phyloP scores from a whole-genome alignment of 2,329 filamentous ascomycete genomes.

The Nemania sp. region DNA sequence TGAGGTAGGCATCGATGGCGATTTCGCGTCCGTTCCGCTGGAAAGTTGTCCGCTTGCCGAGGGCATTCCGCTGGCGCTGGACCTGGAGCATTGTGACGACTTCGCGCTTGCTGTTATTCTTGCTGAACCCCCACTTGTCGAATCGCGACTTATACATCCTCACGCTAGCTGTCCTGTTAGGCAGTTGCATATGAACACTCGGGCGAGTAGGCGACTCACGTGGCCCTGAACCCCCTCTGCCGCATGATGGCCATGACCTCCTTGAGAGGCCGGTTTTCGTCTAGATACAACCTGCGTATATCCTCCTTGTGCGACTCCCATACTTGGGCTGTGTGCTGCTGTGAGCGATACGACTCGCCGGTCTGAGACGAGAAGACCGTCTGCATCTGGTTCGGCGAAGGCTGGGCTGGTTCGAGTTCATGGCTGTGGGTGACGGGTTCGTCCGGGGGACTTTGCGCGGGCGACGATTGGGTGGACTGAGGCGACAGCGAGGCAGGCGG shows the following conservation, averaged over 20 bases:
- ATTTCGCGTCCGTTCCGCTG: slow-evolving; percentile 65
- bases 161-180: slow-evolving; percentile 53
- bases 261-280: slow-evolving; percentile 63
- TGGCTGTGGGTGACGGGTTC: slow-evolving; percentile 38
- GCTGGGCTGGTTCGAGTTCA: slow-evolving; percentile 41
- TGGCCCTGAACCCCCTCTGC: slow-evolving; percentile 62
- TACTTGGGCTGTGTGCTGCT: slow-evolving; percentile 48
- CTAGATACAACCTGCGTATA: slow-evolving; percentile 61
- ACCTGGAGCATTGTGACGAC: slow-evolving; percentile 63
- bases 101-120: slow-evolving; percentile 67
- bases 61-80: slow-evolving; percentile 65
- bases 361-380: slow-evolving; percentile 50
- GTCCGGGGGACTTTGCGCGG: slow-evolving; percentile 38
- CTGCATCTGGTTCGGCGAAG: slow-evolving; percentile 46
- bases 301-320: slow-evolving; percentile 63
- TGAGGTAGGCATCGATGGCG: slow-evolving; percentile 64
- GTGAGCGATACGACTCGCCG: slow-evolving; percentile 49
- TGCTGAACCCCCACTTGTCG: slow-evolving; percentile 67
- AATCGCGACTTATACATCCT: slow-evolving; percentile 69
- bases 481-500: slow-evolving; percentile 39
- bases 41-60: slow-evolving; percentile 65
- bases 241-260: slow-evolving; percentile 66
- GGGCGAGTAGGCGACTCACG: slow-evolving; percentile 51
- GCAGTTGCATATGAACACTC: slow-evolving; percentile 18
- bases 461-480: slow-evolving; percentile 42